Evolutionary conservation across 2,329 filamentous ascomycete species (phyloP).

Genomic region (Xylaria sp.): DNA sequence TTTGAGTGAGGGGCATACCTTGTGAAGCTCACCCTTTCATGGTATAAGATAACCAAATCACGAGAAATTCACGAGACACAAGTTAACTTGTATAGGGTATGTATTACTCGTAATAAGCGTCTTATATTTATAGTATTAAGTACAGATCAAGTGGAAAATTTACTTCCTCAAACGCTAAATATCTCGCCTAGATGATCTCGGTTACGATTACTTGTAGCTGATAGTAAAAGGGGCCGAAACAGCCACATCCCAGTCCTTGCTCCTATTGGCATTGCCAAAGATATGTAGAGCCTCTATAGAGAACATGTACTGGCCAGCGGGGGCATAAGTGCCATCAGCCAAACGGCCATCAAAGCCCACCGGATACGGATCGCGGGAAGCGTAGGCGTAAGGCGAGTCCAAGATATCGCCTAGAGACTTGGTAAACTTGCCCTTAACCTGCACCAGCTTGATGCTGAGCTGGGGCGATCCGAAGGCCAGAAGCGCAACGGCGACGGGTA

Average conservation of each 20-base stretch:
- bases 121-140: slow-evolving; percentile 27
- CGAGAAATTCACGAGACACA: too few relatives aligned
- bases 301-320: slow-evolving; percentile 62
- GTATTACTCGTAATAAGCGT: slow-evolving; percentile 11
- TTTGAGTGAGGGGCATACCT: too few relatives aligned
- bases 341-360: slow-evolving; percentile 60
- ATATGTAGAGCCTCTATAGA: slow-evolving; percentile 61
- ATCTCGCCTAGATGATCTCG: background rate
- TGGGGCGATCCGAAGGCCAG: slow-evolving; percentile 59
- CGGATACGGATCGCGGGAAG: slow-evolving; percentile 50
- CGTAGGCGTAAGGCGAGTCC: slow-evolving; percentile 54
- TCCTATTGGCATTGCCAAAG: slow-evolving; percentile 59
- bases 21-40: too few relatives aligned
- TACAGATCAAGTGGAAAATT: slow-evolving; percentile 12
- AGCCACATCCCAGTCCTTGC: slow-evolving; percentile 59
- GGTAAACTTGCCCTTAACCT: slow-evolving; percentile 49
- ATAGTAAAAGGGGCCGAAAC: slow-evolving; percentile 59
- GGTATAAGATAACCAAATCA: too few relatives aligned
- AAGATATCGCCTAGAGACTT: slow-evolving; percentile 55
- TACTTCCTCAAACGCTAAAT: background rate
- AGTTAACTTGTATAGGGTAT: too few relatives aligned
- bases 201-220: slow-evolving; percentile 49
- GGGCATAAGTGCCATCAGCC: slow-evolving; percentile 59
- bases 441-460: slow-evolving; percentile 59
- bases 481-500: slow-evolving; percentile 56